phyloP scores from a whole-genome alignment of 2,329 filamentous ascomycete species.

The Stromatinia cepivora region DNA sequence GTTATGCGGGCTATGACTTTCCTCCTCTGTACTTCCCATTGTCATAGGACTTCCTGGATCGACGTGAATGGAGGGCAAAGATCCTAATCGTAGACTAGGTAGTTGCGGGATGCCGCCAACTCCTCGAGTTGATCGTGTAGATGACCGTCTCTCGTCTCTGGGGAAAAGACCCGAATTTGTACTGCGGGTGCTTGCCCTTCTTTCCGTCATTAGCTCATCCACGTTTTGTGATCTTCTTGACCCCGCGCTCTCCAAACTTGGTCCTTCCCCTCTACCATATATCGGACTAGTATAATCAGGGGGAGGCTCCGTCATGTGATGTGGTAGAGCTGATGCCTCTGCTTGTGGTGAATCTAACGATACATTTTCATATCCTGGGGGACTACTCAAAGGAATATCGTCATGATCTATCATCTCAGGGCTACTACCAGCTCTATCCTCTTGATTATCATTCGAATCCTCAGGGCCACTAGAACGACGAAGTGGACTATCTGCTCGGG shows the following conservation, averaged over 20 bases:
- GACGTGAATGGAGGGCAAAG: conserved; percentile 59
- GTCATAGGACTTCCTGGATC: conserved; percentile 43
- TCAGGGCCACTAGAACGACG: conserved; percentile 24
- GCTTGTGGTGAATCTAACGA: conserved; percentile 34
- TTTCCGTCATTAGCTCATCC: conserved; percentile 27
- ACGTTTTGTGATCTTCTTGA: conserved; percentile 31
- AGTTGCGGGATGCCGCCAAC: conserved; percentile 50
- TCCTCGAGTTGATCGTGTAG: conserved; percentile 37
- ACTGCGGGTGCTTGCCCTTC: conserved; percentile 26
- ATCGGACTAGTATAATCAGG: conserved; percentile 38
- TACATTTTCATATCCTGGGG: conserved; percentile 40
- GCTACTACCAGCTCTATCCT: conserved; percentile 37
- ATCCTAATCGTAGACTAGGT: conserved; percentile 52
- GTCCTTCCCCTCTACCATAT: conserved; percentile 29
- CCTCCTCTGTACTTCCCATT: conserved; percentile 13
- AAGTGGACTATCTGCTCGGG: conserved; percentile 46
- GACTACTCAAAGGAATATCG: conserved; percentile 37
- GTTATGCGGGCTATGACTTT: neutral
- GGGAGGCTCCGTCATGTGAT: conserved; percentile 32
- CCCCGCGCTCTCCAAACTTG: conserved; percentile 17
- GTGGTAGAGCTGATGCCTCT: conserved; percentile 14
- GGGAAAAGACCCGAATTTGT: conserved; percentile 3
- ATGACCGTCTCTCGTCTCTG: conserved; percentile 15
- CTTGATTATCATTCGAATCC: conserved; percentile 24
- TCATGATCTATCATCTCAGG: conserved; percentile 39